phyloP scores from a whole-genome alignment of 306 rosid species.

The Vachellia pachyceras region DNA sequence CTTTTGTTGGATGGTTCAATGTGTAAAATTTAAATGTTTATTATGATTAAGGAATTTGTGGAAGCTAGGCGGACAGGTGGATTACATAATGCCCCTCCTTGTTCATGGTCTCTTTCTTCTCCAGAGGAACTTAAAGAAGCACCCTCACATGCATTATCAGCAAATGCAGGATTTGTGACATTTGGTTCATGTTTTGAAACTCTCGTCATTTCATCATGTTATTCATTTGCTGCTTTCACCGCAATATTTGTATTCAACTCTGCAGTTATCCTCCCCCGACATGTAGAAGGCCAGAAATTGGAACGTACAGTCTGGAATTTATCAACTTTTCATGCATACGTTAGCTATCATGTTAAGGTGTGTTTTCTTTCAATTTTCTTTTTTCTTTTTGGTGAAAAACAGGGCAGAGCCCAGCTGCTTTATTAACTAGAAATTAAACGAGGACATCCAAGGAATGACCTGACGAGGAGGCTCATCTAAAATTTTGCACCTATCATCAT shows the following conservation, averaged over 20 bases:
- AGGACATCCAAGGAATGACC: too few relatives aligned
- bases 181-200: constrained; percentile 70
- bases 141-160: constrained; percentile 72
- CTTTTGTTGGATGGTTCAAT: constrained; percentile 38
- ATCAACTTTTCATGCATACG: constrained; percentile 93
- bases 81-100: constrained; percentile 79
- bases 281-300: constrained; percentile 85
- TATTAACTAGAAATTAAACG: neutral
- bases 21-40: constrained; percentile 39
- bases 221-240: constrained; percentile 27
- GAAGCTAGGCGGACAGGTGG: constrained; percentile 97
- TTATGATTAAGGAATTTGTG: constrained; percentile 79
- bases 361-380: constrained; percentile 15
- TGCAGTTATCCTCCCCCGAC: constrained; percentile 95
- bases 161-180: constrained; percentile 95
- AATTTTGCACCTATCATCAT: neutral
- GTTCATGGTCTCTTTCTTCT: constrained; percentile 85
- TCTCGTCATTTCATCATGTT: constrained; percentile 1
- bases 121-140: constrained; percentile 79
- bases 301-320: constrained; percentile 92
- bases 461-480: neutral
- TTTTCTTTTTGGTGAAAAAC: too few relatives aligned
- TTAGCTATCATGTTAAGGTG: constrained; percentile 98
- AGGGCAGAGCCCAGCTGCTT: neutral
- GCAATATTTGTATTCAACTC: constrained; percentile 31